Conservation (phyloP, 2,329 filamentous ascomycete species). For the Epichloe bromicola region DNA sequence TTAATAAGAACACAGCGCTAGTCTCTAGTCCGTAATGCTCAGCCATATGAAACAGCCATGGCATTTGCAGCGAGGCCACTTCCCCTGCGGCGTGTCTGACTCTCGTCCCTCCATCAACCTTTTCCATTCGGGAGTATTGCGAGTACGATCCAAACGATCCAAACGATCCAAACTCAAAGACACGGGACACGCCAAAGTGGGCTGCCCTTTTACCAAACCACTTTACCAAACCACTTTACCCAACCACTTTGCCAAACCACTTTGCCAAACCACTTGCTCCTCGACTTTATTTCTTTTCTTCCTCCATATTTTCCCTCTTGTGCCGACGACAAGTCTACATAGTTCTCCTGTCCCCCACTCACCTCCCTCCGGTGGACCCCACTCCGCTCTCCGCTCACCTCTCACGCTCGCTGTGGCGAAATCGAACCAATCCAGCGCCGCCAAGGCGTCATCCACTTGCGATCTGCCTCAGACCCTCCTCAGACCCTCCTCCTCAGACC, state of each 20-base stretch:
- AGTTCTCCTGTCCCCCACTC: too few species aligned
- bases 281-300: not conserved
- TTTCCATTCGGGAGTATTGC: too few species aligned
- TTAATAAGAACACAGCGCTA: not conserved
- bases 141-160: too few species aligned
- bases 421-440: conserved; percentile 3
- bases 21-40: not conserved
- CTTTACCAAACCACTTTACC: too few species aligned
- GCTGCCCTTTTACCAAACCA: too few species aligned
- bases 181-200: too few species aligned
- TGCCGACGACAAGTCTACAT: too few species aligned
- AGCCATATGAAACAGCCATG: not conserved
- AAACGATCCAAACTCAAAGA: too few species aligned
- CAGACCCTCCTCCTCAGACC: not conserved
- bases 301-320: not conserved
- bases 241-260: too few species aligned
- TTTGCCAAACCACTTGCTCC: too few species aligned
- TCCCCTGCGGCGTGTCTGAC: too few species aligned
- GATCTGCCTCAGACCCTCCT: conserved; percentile 3
- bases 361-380: not conserved
- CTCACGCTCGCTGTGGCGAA: conserved; percentile 1
- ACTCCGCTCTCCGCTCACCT: not conserved
- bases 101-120: too few species aligned
- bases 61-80: not conserved
- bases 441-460: not conserved